Evolutionary conservation across 192 early-diverging fungal genomes (phyloP), one percentile per base, ranked within the genome.

Genomic region (Dissophora ornata): DNA sequence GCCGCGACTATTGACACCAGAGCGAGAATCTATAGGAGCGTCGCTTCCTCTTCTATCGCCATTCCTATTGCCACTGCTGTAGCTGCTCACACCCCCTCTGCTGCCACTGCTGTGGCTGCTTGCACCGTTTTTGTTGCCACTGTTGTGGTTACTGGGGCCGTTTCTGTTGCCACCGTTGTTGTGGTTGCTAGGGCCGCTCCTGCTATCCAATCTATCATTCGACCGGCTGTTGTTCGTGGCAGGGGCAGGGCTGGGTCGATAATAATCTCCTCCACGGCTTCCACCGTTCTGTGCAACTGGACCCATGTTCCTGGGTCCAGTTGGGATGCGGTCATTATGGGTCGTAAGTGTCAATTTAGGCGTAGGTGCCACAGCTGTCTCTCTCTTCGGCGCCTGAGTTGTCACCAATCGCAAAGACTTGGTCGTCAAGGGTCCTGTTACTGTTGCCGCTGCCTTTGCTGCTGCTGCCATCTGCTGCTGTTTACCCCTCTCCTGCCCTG

Each of bases 201-300:
- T 46, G 45, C 53, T 51, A 3, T 49, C 45, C 21, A n/a, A 21
- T 15, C 30, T 25, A 18, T 45, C 26, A 19, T 32, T 63, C 38
- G 26, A 30, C 18, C 32, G 29, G 13, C 34, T 52, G 24, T 54
- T 49, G 36, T 38, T 51, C 28, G 51, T 50, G 12, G 48, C 66
- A 48, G 21, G n/a, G 58, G 25, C 10, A 3, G 2, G 3, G 34
- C 42, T 42, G 15, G 67, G 41, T 60, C 67, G 34, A 34, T 47
- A 36, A 32, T 2, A 25, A 21, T 68, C 66, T 24, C 48, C 56
- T 19, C 66, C 66, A 15, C 66, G 66, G 66, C 21, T 68, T 53
- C 38, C 62, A 19, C 50, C 26, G 3, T 38, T 16, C 9, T 44
- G 29, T 13, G 48, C 8, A 29, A 18, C 12, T 24, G 33, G 34